These are phyloP conservation scores for Alternaria sp. DNA, from an alignment of 2,329 filamentous ascomycete genomes.

Conservation along the genomic window DNA sequence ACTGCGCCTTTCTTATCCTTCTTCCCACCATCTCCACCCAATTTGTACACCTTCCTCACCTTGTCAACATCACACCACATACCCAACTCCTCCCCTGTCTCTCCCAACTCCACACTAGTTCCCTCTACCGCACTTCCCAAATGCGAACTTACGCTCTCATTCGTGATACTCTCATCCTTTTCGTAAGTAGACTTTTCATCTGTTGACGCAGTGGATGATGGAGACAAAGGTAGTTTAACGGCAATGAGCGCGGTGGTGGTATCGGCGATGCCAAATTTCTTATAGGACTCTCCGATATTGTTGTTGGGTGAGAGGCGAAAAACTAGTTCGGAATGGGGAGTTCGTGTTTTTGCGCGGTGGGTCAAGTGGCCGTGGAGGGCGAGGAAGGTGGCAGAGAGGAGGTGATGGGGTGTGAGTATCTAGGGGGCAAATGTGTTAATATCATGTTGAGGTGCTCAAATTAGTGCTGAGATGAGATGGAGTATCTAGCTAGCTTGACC, in stretches of 20 bases:
- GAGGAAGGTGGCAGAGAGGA: conserved; percentile 78
- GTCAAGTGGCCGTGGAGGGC: conserved; percentile 74
- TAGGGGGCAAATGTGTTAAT: conserved; percentile 41
- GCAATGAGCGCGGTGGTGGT: conserved; percentile 77
- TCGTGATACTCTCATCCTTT: conserved; percentile 22
- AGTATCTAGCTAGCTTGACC: background rate
- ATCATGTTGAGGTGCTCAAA: background rate
- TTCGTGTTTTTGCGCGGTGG: conserved; percentile 72
- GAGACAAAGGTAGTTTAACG: conserved; percentile 73
- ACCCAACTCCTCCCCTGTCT: conserved; percentile 61
- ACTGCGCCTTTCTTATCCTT: conserved; percentile 43
- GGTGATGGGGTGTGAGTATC: conserved; percentile 76
- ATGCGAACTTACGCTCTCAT: conserved; percentile 39
- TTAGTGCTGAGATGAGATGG: background rate
- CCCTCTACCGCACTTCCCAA: conserved; percentile 39
- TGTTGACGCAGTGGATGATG: background rate
- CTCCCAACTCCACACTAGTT: conserved; percentile 29
- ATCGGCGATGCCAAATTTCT: conserved; percentile 82
- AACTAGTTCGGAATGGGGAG: conserved; percentile 90
- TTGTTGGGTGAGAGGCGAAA: conserved; percentile 81
- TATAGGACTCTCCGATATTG: conserved; percentile 93
- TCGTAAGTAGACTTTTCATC: background rate
- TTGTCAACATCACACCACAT: conserved; percentile 59
- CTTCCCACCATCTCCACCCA: conserved; percentile 65
- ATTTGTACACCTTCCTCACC: conserved; percentile 86